Conservation (phyloP, 805 yeast genomes). For the Pachysolen tannophilus region DNA sequence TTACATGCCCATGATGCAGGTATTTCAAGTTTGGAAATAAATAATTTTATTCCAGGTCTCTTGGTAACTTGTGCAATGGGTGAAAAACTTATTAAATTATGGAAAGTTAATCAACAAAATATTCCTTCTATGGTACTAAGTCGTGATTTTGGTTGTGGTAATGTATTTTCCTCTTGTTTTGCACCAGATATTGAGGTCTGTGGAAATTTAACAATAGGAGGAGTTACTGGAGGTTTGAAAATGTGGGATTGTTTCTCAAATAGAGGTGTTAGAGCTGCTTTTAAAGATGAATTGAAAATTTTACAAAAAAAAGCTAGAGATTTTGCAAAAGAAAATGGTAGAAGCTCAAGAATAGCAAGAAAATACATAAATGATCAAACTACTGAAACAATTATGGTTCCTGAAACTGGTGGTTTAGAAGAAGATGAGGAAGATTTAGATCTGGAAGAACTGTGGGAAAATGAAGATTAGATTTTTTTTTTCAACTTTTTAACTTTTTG, state of each 20-base stretch:
- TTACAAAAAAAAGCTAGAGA: conserved; percentile 51
- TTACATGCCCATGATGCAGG: conserved; percentile 96
- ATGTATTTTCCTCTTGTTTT: conserved; percentile 74
- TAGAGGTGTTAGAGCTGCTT: conserved; percentile 62
- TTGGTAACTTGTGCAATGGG: conserved; percentile 87
- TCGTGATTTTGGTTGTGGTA: conserved; percentile 91
- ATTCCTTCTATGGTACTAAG: conserved; percentile 84
- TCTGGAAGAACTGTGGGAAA: conserved; percentile 20
- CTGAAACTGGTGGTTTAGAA: conserved; percentile 48
- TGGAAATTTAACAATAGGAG: conserved; percentile 82
- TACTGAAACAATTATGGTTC: conserved; percentile 50
- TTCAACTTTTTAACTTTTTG: no score
- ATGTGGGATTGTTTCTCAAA: conserved; percentile 91
- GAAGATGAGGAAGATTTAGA: conserved; percentile 54
- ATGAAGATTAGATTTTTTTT: conserved; percentile 4
- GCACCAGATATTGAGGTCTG: conserved; percentile 83
- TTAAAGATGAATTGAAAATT: conserved; percentile 47
- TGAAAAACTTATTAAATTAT: conserved; percentile 76
- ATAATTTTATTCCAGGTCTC: conserved; percentile 59
- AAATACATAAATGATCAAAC: conserved; percentile 45
- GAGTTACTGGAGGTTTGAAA: conserved; percentile 75
- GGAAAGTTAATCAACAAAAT: conserved; percentile 57
- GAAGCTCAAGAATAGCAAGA: conserved; percentile 68
- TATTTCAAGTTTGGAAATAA: conserved; percentile 72
- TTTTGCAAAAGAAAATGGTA: conserved; percentile 47